Evolutionary conservation across 805 yeast genomes (phyloP).

Genomic region (Saccharomycopsis selenospora): DNA sequence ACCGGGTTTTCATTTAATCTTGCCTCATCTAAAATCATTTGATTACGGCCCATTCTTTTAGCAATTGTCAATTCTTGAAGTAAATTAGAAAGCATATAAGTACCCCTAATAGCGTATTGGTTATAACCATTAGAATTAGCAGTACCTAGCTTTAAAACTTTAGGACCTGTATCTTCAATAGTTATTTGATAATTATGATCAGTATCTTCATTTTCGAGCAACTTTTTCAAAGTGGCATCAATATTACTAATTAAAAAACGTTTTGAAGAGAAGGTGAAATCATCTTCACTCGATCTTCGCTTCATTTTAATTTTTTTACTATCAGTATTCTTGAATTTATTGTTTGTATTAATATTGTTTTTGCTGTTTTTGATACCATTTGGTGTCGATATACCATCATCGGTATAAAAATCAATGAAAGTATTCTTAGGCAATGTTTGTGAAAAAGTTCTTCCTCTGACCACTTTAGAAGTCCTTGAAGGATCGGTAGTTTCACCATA

Average conservation of each 20-base stretch:
- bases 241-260: constrained; percentile 70
- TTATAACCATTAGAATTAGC: constrained; percentile 78
- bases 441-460: constrained; percentile 44
- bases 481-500: constrained; percentile 62
- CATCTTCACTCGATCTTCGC: constrained; percentile 53
- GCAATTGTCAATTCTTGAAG: constrained; percentile 88
- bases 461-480: constrained; percentile 37
- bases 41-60: constrained; percentile 67
- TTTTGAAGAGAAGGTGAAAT: constrained; percentile 22
- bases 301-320: constrained; percentile 27
- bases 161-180: constrained; percentile 78
- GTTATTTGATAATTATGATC: constrained; percentile 80
- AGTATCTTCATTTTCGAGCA: constrained; percentile 74
- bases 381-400: constrained; percentile 5
- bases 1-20: constrained; percentile 86
- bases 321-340: constrained; percentile 20
- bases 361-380: no score
- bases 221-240: constrained; percentile 59
- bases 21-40: constrained; percentile 74
- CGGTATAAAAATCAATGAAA: constrained; percentile 22
- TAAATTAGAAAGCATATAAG: constrained; percentile 80
- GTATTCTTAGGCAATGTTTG: constrained; percentile 11
- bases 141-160: constrained; percentile 72
- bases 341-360: background rate
- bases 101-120: constrained; percentile 70